phyloP scores from a whole-genome alignment of 768 basidiomycete species.

The Kwoniella dejecticola region DNA sequence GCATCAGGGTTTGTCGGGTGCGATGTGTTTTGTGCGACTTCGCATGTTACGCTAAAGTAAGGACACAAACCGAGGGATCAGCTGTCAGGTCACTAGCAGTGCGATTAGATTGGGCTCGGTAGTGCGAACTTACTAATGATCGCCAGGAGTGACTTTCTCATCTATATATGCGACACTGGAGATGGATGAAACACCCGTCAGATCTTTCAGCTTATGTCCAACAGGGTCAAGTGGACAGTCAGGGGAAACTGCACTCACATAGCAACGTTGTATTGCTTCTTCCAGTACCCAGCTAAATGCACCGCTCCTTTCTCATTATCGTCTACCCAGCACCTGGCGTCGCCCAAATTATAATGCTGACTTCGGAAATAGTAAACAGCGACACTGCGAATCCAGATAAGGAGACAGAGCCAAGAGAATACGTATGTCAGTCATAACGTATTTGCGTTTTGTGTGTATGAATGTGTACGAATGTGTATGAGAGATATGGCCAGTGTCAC shows the following conservation, averaged over 20 bases:
- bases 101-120: too few species aligned
- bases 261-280: conserved; percentile 50
- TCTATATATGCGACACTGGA: conserved; percentile 53
- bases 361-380: conserved; percentile 53
- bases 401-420: too few species aligned
- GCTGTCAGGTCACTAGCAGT: not conserved
- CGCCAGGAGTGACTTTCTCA: conserved; percentile 52
- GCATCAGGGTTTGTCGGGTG: conserved; percentile 45
- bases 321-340: conserved; percentile 53
- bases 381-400: too few species aligned
- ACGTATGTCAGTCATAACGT: not conserved
- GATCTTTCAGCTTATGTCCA: not conserved
- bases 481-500: too few species aligned
- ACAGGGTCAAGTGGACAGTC: not conserved
- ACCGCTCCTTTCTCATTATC: conserved; percentile 51
- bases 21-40: conserved; percentile 41
- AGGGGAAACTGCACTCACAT: conserved; percentile 28
- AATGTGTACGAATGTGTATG: too few species aligned
- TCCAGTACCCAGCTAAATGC: conserved; percentile 46
- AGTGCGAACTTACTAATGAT: conserved; percentile 55
- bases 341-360: conserved; percentile 47
- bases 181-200: conserved; percentile 14
- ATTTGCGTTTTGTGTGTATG: too few species aligned
- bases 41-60: conserved; percentile 45
- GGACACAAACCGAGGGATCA: not conserved